Base-by-base conservation (phyloP, 2,329 filamentous ascomycete genomes). In the Xylaria sp. region DNA sequence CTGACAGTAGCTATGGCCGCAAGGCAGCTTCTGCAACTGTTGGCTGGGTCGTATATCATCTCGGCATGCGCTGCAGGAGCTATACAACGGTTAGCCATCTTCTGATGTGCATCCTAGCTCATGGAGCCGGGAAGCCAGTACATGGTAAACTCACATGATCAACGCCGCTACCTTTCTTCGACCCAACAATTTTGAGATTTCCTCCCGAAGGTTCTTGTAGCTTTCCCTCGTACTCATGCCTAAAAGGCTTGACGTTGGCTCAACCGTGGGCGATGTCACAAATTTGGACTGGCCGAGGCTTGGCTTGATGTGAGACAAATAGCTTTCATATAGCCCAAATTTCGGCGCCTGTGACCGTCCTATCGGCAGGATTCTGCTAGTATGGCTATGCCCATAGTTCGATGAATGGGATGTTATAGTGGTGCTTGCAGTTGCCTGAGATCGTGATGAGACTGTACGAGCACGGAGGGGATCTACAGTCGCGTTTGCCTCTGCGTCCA, bases 1-100 rank as follows among this genome's bases (percentile, higher is more conserved):
- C 37, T 78, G 72, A 74, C 86, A 88, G 68, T 86, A 87, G 23
- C 78, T 82, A 68, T 89, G 86, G 17, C 81, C 80, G 64, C 86
- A 89, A 3, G 82, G 80, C 4, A 88, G 76, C 48, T 76, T 82
- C 61, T 83, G 80, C 27, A 86, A 70, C 4, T 74, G 67, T 31
- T 74, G 73, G 33, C 76, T 76, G 49, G 74, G 76, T 64, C 77
- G 76, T 64, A 85, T 80, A 49, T 85, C 81, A 49, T 84, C 81
- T 60, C 81, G 81, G 67, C 86, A 89, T 66, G 81, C 84, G 47
- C 82, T 79, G 66, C 86, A 88, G 17, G 80, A 81, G 62, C 85
- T 87, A 67, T 15, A 41, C 31, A 5, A 62, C 23, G 5, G 49
- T 64, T 27, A 66, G 51, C 17, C 29, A 47, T 61, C 23, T 65